A percentile compares a stretch with the other conserved stretches of the same genome.
Evolutionary conservation across 2,329 filamentous ascomycete species (phyloP).

Genomic region (Aaosphaeria pasadenensis): DNA sequence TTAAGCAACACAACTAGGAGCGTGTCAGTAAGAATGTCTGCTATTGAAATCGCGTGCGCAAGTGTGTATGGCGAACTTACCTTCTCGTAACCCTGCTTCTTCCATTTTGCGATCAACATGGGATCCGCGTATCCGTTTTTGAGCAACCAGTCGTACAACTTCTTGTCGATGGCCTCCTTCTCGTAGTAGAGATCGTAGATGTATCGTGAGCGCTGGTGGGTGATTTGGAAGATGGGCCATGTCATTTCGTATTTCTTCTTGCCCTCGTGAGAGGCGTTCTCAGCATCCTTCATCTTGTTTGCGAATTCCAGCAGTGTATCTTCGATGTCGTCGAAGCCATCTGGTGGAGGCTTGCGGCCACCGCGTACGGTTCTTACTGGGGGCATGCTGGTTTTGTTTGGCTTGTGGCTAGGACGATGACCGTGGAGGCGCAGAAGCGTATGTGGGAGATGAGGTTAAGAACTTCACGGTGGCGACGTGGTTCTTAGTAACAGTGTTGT

Average conservation of each 20-base stretch:
- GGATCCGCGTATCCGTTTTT: conserved; percentile 97
- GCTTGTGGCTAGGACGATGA: background rate
- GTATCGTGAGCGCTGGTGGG: conserved; percentile 87
- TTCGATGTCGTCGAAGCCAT: conserved; percentile 85
- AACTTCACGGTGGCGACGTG: background rate
- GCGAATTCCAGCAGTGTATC: conserved; percentile 80
- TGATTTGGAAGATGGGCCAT: conserved; percentile 98
- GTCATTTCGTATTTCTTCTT: conserved; percentile 87
- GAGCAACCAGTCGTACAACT: conserved; percentile 91
- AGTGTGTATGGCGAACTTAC: conserved; percentile 45
- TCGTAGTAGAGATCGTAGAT: conserved; percentile 98
- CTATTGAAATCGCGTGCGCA: background rate
- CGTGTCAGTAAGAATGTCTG: background rate
- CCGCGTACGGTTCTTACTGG: conserved; percentile 67
- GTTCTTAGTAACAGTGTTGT: too few relatives aligned
- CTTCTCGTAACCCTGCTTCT: conserved; percentile 99
- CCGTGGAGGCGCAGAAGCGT: background rate
- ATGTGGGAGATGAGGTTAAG: background rate
- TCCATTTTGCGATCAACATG: conserved; percentile 98
- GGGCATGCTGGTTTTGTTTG: conserved; percentile 56
- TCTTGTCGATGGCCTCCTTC: conserved; percentile 90
- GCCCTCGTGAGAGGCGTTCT: conserved; percentile 77
- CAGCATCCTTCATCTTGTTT: conserved; percentile 93
- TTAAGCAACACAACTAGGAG: conserved; percentile 78
- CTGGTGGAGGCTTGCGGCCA: conserved; percentile 78